These are phyloP conservation scores for Tuber aestivum DNA, from an alignment of 495 filamentous ascomycete genomes.

Conservation along the genomic window DNA sequence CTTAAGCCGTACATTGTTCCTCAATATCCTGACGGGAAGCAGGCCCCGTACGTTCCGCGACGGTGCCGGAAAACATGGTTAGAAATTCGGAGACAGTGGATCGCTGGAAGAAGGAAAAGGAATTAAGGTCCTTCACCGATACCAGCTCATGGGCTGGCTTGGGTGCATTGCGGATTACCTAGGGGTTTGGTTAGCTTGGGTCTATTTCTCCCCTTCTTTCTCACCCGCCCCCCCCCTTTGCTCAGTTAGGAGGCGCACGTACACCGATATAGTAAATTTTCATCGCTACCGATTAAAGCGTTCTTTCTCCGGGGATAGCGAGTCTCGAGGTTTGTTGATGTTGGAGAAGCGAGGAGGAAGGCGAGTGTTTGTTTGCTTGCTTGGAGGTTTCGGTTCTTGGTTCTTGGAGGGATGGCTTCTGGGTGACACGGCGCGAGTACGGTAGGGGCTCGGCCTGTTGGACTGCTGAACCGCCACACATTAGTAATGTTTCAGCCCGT, in stretches of 20 bases:
- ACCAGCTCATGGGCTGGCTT: conserved; percentile 76
- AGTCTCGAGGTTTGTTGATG: not conserved
- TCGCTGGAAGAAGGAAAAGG: conserved; percentile 75
- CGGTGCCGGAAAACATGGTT: conserved; percentile 60
- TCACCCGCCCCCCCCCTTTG: not conserved
- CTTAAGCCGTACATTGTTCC: conserved; percentile 60
- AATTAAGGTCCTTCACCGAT: conserved; percentile 70
- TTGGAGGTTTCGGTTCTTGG: not conserved
- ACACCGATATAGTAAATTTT: conserved; percentile 93
- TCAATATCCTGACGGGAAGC: conserved; percentile 87
- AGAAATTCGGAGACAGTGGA: conserved; percentile 63
- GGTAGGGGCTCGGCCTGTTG: not conserved
- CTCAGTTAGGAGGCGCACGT: conserved; percentile 42
- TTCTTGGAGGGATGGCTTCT: not conserved
- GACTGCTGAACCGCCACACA: not conserved
- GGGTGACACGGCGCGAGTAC: not conserved
- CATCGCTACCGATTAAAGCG: conserved; percentile 50
- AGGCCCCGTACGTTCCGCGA: conserved; percentile 76
- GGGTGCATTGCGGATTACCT: conserved; percentile 76
- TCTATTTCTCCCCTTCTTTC: conserved; percentile 6
- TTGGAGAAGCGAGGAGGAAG: not conserved
- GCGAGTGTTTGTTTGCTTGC: not conserved
- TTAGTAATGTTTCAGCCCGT: no score
- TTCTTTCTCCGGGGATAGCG: conserved; percentile 2
- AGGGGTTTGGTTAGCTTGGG: conserved; percentile 13